Evolutionary conservation across 768 basidiomycete genomes (phyloP).

Genomic region (Cantharellus anzutake): DNA sequence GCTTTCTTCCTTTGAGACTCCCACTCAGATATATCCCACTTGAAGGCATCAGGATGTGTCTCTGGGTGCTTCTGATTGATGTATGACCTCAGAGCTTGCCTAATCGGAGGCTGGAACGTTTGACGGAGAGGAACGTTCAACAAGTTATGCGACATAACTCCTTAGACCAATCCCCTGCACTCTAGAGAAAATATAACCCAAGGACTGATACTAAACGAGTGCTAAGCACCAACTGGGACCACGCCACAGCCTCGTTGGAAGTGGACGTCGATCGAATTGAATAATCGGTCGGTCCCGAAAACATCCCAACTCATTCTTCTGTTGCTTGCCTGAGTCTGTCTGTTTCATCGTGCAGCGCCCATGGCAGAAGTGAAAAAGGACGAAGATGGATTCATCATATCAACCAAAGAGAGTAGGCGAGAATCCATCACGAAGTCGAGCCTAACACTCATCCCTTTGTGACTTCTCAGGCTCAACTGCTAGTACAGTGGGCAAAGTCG

Average conservation of each 20-base stretch:
- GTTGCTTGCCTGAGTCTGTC: neutral
- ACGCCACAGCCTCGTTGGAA: no score
- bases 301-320: neutral
- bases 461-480: no score
- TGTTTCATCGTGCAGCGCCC: neutral
- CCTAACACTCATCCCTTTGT: no score
- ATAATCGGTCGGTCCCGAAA: no score
- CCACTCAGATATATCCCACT: conserved; percentile 55
- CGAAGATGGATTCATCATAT: neutral
- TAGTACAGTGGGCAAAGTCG: neutral
- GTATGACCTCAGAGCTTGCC: conserved; percentile 38
- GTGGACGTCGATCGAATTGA: no score
- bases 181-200: no score
- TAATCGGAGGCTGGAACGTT: conserved; percentile 37
- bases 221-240: no score
- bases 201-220: no score
- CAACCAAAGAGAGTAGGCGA: neutral
- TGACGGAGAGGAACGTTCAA: conserved; percentile 58
- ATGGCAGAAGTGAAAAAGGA: neutral
- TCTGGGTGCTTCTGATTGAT: conserved; percentile 42
- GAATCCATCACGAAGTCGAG: neutral
- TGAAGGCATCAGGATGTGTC: conserved; percentile 72
- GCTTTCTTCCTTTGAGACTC: conserved; percentile 42
- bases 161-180: neutral
- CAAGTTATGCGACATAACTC: conserved; percentile 36